phyloP scores from a whole-genome alignment of 768 basidiomycete species.

The Ramaria rubella region DNA sequence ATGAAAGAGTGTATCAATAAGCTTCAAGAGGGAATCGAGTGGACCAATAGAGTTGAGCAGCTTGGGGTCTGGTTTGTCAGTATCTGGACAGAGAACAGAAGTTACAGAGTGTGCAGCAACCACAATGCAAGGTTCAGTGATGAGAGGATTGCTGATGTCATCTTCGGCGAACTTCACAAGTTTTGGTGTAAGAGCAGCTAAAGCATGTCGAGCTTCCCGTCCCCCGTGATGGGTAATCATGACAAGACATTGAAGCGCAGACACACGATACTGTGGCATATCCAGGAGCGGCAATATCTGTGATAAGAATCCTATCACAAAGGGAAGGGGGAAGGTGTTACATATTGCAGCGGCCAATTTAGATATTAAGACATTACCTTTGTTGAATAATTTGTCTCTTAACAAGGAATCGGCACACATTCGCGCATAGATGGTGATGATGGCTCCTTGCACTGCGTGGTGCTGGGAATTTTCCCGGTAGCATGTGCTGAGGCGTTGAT shows the following conservation, averaged over 20 bases:
- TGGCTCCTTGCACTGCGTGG: constrained; percentile 46
- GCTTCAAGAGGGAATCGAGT: constrained; percentile 37
- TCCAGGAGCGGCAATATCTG: constrained; percentile 52
- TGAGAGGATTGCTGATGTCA: constrained; percentile 42
- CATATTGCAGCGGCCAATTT: not conserved
- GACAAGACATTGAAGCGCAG: constrained; percentile 49
- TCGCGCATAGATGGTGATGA: constrained; percentile 56
- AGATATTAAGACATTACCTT: constrained; percentile 33
- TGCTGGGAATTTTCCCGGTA: constrained; percentile 39
- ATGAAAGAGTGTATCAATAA: constrained; percentile 36
- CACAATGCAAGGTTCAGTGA: constrained; percentile 45
- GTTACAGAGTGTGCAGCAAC: constrained; percentile 47
- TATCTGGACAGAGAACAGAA: constrained; percentile 37
- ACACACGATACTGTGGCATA: constrained; percentile 38
- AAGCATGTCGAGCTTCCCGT: constrained; percentile 38
- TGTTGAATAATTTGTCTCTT: constrained; percentile 51
- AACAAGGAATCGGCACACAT: constrained; percentile 57
- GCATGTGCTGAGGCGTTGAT: constrained; percentile 41
- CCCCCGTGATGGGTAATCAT: constrained; percentile 62
- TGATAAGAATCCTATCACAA: constrained; percentile 42
- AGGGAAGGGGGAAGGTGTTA: not conserved
- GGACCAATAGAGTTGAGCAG: constrained; percentile 35
- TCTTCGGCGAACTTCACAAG: constrained; percentile 43
- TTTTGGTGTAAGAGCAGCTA: constrained; percentile 39
- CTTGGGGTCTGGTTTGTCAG: constrained; percentile 27